These are phyloP conservation scores for Botrytis squamosa DNA, from an alignment of 2,329 filamentous ascomycete genomes.

Conservation along the genomic window DNA sequence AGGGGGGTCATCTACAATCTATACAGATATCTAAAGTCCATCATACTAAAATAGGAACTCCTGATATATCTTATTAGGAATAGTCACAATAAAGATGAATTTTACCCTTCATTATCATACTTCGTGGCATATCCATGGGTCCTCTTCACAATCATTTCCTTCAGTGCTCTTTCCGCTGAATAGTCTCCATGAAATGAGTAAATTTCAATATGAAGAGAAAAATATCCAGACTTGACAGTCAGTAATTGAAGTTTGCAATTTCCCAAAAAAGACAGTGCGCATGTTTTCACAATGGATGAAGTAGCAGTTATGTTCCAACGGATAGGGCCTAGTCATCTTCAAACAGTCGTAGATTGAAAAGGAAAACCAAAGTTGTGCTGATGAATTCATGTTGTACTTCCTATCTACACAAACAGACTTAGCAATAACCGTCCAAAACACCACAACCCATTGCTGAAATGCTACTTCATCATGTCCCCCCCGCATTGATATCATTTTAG, in stretches of 20 bases:
- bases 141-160: neutral
- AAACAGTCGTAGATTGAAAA: neutral
- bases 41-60: neutral
- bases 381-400: constrained; percentile 19
- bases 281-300: neutral
- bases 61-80: neutral
- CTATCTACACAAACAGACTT: constrained; percentile 21
- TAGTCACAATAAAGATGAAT: neutral
- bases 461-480: constrained; percentile 9
- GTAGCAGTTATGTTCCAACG: neutral
- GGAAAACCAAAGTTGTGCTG: constrained; percentile 6
- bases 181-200: neutral
- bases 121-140: neutral
- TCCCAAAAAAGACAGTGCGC: neutral
- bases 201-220: neutral
- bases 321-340: neutral
- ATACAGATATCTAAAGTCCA: neutral
- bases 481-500: neutral
- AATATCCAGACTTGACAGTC: neutral
- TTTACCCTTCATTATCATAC: neutral
- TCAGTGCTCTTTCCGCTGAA: neutral
- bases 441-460: constrained; percentile 12
- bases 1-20: neutral
- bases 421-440: constrained; percentile 20
- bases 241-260: neutral